Evolutionary conservation across 2,329 filamentous ascomycete genomes (phyloP).

Genomic region (Neoscytalidium dimidiatum): DNA sequence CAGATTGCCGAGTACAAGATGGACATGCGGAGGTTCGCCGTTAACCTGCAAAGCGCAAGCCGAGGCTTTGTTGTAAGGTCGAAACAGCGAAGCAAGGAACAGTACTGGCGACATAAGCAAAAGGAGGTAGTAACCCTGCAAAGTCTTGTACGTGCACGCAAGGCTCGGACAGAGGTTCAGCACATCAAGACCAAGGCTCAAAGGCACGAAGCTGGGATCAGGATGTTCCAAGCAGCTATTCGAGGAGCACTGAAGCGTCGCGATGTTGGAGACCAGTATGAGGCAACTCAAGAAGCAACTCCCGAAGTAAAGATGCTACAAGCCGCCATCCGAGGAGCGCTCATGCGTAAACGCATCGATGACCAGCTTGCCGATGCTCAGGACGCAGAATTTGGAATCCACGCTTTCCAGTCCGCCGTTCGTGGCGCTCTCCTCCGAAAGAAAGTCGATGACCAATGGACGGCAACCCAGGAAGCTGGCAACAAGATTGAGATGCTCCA

Average conservation of each 20-base stretch:
- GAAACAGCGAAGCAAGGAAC: constrained; percentile 62
- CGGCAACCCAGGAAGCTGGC: constrained; percentile 22
- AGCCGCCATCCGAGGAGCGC: constrained; percentile 63
- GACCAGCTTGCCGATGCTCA: constrained; percentile 51
- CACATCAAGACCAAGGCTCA: constrained; percentile 50
- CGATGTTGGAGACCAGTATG: constrained; percentile 55
- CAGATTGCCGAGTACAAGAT: constrained; percentile 81
- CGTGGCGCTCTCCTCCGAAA: constrained; percentile 67
- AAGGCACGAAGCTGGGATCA: constrained; percentile 47
- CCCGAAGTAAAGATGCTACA: constrained; percentile 57
- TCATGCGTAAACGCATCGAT: constrained; percentile 61
- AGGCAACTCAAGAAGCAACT: constrained; percentile 53
- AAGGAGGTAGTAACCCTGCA: constrained; percentile 76
- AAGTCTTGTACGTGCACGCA: constrained; percentile 73
- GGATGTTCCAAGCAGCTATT: constrained; percentile 60
- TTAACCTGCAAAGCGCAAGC: constrained; percentile 74
- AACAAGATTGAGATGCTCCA: constrained; percentile 36
- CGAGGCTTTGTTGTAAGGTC: constrained; percentile 75
- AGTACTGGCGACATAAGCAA: constrained; percentile 70
- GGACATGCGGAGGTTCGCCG: constrained; percentile 79
- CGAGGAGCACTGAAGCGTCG: constrained; percentile 48
- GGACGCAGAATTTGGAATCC: constrained; percentile 63
- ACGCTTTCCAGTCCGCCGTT: constrained; percentile 55
- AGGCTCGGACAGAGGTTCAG: constrained; percentile 48
- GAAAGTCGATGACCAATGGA: constrained; percentile 31